Evolutionary conservation across 768 basidiomycete genomes (phyloP).

Genomic region (Cystobasidium onofrii): DNA sequence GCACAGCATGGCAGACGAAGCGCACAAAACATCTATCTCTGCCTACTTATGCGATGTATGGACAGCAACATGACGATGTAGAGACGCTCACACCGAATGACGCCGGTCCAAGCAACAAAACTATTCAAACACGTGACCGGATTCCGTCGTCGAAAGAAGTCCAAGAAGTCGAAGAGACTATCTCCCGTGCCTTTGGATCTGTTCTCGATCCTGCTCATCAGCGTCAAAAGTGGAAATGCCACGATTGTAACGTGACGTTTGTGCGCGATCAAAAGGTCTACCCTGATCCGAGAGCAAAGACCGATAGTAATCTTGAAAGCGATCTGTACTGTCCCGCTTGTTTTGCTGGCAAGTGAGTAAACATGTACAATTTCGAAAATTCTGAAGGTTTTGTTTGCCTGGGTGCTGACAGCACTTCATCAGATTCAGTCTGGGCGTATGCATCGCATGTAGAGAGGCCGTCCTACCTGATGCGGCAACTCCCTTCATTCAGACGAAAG

Average conservation of each 20-base stretch:
- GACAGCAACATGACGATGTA: not conserved
- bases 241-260: not conserved
- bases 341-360: constrained; percentile 39
- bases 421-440: constrained; percentile 27
- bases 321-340: constrained; percentile 23
- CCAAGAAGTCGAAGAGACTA: constrained; percentile 11
- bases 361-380: not conserved
- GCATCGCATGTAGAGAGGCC: not conserved
- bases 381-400: not conserved
- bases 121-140: not conserved
- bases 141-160: not conserved
- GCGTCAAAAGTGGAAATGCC: constrained; percentile 2
- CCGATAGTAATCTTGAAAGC: not conserved
- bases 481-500: constrained; percentile 21
- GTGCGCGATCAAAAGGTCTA: constrained; percentile 26
- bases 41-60: not conserved
- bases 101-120: not conserved
- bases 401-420: not conserved
- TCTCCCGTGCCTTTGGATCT: constrained; percentile 10
- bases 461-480: constrained; percentile 22
- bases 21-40: constrained; percentile 7
- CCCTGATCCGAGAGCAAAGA: constrained; percentile 25
- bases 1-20: not conserved
- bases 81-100: not conserved
- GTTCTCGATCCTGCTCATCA: constrained; percentile 16